Conservation (phyloP, 139 green algal species). For the Marvania coccoides region DNA sequence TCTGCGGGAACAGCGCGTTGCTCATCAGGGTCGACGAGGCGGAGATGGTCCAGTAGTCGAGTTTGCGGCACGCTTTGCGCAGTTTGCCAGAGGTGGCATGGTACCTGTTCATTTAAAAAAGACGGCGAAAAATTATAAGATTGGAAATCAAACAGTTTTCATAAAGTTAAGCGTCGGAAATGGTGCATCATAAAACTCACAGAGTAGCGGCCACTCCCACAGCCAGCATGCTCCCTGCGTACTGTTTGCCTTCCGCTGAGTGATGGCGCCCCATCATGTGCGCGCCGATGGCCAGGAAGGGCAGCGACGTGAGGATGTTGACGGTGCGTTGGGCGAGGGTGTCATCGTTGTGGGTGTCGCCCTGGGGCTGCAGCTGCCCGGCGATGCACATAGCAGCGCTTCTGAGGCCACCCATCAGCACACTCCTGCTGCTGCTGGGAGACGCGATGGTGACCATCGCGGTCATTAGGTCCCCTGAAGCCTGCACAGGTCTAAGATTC, state of each 20-base stretch:
- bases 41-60: constrained; percentile 62
- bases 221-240: constrained; percentile 42
- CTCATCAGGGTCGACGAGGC: constrained; percentile 29
- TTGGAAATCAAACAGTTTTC: too few species aligned
- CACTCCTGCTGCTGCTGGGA: too few species aligned
- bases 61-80: constrained; percentile 38
- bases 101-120: too few species aligned
- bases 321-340: constrained; percentile 40
- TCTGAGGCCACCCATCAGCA: too few species aligned
- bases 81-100: constrained; percentile 40
- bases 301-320: constrained; percentile 59
- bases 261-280: constrained; percentile 37
- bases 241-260: constrained; percentile 38
- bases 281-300: constrained; percentile 44
- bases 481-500: too few species aligned
- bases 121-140: too few species aligned
- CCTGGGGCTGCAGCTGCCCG: constrained; percentile 13
- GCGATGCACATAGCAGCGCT: too few species aligned
- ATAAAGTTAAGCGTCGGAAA: too few species aligned
- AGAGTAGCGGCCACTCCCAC: constrained; percentile 34
- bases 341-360: constrained; percentile 29
- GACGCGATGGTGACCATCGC: too few species aligned
- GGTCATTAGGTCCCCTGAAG: too few species aligned
- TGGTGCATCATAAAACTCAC: too few species aligned
- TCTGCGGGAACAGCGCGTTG: constrained; percentile 34